Percentiles rank a stretch among this genome's conserved stretches.
phyloP scores from a whole-genome alignment of 768 basidiomycete genomes.

The Agaricus blazei region DNA sequence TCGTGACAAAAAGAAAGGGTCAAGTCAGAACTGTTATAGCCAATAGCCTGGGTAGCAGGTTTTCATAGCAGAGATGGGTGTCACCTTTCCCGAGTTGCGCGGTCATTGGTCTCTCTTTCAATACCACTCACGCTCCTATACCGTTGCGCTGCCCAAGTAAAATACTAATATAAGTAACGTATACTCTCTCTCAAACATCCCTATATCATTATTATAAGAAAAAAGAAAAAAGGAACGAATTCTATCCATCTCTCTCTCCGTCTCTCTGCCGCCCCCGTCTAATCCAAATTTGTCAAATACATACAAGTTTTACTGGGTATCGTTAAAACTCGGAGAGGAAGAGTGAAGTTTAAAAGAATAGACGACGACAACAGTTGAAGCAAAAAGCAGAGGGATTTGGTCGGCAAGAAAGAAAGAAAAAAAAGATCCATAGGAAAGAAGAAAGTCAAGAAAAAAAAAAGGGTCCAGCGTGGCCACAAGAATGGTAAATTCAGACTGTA shows the following conservation, averaged over 20 bases:
- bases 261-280: neutral
- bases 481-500: neutral
- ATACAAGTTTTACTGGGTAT: conserved; percentile 3
- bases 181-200: too few species aligned
- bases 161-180: too few species aligned
- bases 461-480: conserved; percentile 9
- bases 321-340: neutral
- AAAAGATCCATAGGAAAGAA: too few species aligned
- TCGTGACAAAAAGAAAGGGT: too few species aligned
- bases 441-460: conserved; percentile 1
- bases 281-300: neutral
- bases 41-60: too few species aligned
- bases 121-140: too few species aligned
- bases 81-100: too few species aligned
- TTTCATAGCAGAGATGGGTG: too few species aligned
- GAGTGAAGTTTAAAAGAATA: neutral
- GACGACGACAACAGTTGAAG: neutral
- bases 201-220: too few species aligned
- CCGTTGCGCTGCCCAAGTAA: too few species aligned
- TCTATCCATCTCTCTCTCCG: neutral
- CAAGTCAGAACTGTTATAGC: too few species aligned
- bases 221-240: neutral
- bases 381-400: conserved; percentile 3
- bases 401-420: neutral
- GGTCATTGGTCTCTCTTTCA: too few species aligned